A percentile compares a stretch with the other conserved stretches of the same genome.
Evolutionary conservation across 2,329 filamentous ascomycete genomes (phyloP).

Genomic region (Aspergillus caelatus): DNA sequence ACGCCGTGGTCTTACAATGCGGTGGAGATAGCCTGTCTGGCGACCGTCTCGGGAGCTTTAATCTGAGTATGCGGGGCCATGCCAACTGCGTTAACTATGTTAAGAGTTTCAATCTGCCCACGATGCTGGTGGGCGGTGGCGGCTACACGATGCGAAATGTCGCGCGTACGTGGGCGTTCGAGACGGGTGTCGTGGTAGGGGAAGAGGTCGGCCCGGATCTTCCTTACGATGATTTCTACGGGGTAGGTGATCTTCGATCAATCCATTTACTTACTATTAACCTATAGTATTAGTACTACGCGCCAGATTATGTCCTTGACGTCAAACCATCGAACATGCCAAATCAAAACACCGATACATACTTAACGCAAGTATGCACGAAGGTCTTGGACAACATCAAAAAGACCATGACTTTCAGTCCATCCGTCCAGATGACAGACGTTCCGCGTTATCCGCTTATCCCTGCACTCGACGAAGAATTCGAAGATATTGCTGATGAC

Average conservation of each 20-base stretch:
- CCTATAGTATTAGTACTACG: background rate
- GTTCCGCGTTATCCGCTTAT: background rate
- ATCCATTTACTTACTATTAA: background rate
- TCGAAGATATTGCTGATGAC: background rate
- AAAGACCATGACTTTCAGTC: background rate
- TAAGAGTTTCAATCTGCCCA: slow-evolving; percentile 69
- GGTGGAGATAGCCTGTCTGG: slow-evolving; percentile 70
- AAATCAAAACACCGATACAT: slow-evolving; percentile 1
- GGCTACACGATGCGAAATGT: slow-evolving; percentile 71
- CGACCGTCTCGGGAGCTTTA: slow-evolving; percentile 70
- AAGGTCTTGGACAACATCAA: background rate
- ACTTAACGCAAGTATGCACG: background rate
- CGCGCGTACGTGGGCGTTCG: slow-evolving; percentile 63
- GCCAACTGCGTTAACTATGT: slow-evolving; percentile 71
- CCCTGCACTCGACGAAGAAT: background rate
- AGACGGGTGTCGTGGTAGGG: slow-evolving; percentile 84
- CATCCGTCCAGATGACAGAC: background rate
- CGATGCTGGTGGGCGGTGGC: slow-evolving; percentile 67
- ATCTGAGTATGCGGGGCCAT: slow-evolving; percentile 70
- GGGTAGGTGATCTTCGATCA: slow-evolving; percentile 44
- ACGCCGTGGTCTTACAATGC: slow-evolving; percentile 70
- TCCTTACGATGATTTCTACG: slow-evolving; percentile 96
- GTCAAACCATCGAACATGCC: background rate
- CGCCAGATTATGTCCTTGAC: background rate
- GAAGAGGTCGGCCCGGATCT: slow-evolving; percentile 77